Evolutionary conservation across 2,329 filamentous ascomycete species (phyloP).

Genomic region (Nemania sp.): DNA sequence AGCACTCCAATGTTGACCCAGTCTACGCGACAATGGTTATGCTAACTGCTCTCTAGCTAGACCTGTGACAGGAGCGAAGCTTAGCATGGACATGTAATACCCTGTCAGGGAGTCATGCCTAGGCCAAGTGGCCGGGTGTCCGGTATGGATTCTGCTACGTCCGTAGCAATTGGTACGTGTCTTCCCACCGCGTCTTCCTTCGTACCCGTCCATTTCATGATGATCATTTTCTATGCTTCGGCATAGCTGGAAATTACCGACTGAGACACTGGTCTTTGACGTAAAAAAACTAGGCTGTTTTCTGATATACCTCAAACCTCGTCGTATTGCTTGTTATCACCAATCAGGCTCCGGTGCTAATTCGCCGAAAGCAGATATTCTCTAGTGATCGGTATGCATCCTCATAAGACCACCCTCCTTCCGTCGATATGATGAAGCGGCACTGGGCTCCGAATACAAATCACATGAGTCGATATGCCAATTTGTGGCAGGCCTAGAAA

Average conservation of each 20-base stretch:
- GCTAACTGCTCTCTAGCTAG: slow-evolving; percentile 30
- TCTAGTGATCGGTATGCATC: slow-evolving; percentile 36
- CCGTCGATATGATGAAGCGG: slow-evolving; percentile 75
- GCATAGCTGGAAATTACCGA: slow-evolving; percentile 96
- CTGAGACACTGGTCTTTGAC: slow-evolving; percentile 75
- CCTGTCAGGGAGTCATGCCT: background rate
- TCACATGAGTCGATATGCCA: slow-evolving; percentile 82
- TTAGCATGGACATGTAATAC: background rate
- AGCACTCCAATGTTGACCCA: background rate
- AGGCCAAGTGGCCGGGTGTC: slow-evolving; percentile 7
- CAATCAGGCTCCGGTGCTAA: slow-evolving; percentile 28
- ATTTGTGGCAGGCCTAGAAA: slow-evolving; percentile 99
- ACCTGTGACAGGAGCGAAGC: slow-evolving; percentile 9
- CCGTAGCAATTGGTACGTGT: slow-evolving; percentile 18
- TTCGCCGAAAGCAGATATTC: slow-evolving; percentile 24
- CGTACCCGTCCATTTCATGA: slow-evolving; percentile 46
- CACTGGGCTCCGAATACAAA: slow-evolving; percentile 87
- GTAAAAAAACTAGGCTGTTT: slow-evolving; percentile 84
- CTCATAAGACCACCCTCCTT: slow-evolving; percentile 24
- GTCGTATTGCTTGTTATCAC: background rate
- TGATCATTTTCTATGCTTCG: slow-evolving; percentile 70
- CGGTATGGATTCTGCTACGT: background rate
- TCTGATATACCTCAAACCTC: slow-evolving; percentile 58
- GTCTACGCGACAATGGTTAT: slow-evolving; percentile 16
- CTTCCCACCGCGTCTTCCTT: background rate